These are phyloP conservation scores for Cyclotella distinguenda DNA, from an alignment of 108 stramenopile species.

Conservation along the genomic window DNA sequence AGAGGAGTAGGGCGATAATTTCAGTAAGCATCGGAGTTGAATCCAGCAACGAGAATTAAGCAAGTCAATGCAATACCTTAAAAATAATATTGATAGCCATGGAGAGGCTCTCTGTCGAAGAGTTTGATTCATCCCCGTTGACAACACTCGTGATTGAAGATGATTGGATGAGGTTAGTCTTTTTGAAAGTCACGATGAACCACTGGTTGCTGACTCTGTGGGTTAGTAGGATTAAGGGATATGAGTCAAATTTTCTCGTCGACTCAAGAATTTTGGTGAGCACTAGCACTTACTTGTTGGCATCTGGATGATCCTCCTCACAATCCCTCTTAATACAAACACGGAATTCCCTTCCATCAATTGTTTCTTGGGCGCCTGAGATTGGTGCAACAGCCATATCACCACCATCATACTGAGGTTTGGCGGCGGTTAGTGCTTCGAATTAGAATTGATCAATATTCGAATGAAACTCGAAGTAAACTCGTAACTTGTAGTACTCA, in stretches of 20 bases:
- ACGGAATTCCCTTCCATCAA: background rate
- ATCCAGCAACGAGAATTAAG: background rate
- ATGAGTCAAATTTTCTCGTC: too few species aligned
- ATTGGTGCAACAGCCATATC: conserved; percentile 13
- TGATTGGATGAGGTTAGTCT: conserved; percentile 3
- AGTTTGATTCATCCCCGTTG: background rate
- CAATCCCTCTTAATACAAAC: conserved; percentile 14
- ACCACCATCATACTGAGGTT: conserved; percentile 5
- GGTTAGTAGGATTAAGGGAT: too few species aligned
- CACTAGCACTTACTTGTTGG: conserved; percentile 11
- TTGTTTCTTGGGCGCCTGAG: background rate
- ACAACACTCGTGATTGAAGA: background rate
- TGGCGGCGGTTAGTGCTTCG: background rate
- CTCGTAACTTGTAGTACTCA: background rate
- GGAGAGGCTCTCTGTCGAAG: background rate
- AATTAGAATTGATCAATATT: background rate
- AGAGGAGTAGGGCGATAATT: too few species aligned
- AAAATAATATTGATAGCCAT: conserved; percentile 7
- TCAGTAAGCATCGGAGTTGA: too few species aligned
- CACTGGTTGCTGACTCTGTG: background rate
- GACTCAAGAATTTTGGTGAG: too few species aligned
- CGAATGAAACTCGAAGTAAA: background rate
- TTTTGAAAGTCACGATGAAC: background rate
- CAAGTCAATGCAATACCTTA: background rate
- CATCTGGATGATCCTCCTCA: conserved; percentile 12